phyloP scores from a whole-genome alignment of 2,329 filamentous ascomycete species.

The Ceratocystis alfenasii region DNA sequence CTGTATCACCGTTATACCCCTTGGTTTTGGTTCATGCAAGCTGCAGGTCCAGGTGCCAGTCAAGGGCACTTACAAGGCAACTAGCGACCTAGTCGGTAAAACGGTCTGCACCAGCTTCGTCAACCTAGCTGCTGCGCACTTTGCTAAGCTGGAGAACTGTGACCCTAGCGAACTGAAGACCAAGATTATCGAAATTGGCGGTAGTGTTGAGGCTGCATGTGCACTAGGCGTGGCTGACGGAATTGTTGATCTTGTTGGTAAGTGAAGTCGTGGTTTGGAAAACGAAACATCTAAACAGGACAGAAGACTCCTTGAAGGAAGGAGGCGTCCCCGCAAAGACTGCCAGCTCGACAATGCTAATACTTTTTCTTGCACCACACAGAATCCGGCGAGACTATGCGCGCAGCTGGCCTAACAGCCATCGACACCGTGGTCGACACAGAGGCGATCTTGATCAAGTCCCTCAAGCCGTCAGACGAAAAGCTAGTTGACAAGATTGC shows the following conservation, averaged over 20 bases:
- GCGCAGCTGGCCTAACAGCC: conserved; percentile 80
- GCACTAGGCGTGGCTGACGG: conserved; percentile 91
- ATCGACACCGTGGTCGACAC: conserved; percentile 89
- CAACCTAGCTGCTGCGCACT: conserved; percentile 70
- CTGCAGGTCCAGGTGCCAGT: conserved; percentile 94
- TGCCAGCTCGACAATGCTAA: neutral
- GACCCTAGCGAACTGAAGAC: conserved; percentile 43
- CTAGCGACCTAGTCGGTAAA: conserved; percentile 74
- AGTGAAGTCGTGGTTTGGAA: conserved; percentile 30
- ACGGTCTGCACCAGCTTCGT: conserved; percentile 96
- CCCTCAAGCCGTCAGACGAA: conserved; percentile 66
- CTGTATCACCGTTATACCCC: conserved; percentile 77
- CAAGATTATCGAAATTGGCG: conserved; percentile 85
- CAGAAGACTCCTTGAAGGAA: no score
- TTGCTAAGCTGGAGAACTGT: conserved; percentile 57
- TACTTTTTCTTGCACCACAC: neutral
- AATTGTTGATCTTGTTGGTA: conserved; percentile 93
- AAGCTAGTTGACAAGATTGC: conserved; percentile 74
- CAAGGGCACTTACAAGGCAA: conserved; percentile 58
- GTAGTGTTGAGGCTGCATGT: conserved; percentile 94
- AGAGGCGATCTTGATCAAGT: conserved; percentile 84
- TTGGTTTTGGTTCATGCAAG: conserved; percentile 83
- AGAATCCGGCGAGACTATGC: conserved; percentile 99
- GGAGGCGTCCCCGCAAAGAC: no score
- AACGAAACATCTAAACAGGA: neutral